Conservation (phyloP, 202 grass and related monocot species). For the Eragrostis tef region DNA sequence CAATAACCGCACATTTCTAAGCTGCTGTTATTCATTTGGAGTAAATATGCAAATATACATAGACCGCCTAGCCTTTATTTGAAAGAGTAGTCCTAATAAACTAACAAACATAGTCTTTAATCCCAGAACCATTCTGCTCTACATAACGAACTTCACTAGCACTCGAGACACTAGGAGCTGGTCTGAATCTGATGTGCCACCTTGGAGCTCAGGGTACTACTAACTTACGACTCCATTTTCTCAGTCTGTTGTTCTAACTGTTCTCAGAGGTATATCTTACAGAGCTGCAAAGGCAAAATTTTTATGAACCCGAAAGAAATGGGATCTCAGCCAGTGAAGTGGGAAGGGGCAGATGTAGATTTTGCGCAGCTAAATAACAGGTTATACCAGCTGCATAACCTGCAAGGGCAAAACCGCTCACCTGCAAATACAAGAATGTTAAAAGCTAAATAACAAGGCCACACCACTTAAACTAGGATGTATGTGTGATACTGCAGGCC, state of each 20-base stretch:
- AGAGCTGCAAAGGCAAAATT: constrained; percentile 16
- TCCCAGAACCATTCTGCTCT: constrained; percentile 8
- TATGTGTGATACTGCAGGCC: background rate
- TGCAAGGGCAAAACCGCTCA: constrained; percentile 89
- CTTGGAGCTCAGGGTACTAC: background rate
- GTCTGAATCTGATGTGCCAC: background rate
- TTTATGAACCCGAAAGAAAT: constrained; percentile 73
- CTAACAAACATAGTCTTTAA: background rate
- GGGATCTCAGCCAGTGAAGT: constrained; percentile 69
- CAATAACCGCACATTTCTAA: constrained; percentile 10
- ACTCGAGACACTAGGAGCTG: background rate
- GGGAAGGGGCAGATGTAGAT: constrained; percentile 65
- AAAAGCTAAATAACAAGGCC: constrained; percentile 1
- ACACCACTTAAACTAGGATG: constrained; percentile 14
- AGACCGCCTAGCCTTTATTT: background rate
- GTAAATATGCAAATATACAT: constrained; percentile 10
- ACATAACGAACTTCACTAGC: background rate
- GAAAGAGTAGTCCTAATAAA: background rate
- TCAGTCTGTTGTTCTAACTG: background rate
- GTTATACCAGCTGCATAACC: constrained; percentile 88
- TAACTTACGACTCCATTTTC: constrained; percentile 8
- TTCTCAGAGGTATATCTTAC: background rate
- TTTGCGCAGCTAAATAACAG: constrained; percentile 67
- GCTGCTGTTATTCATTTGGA: background rate
- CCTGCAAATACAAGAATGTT: constrained; percentile 60